These are phyloP conservation scores for Aspergillus sp. DNA, from an alignment of 2,329 filamentous ascomycete species.

Conservation along the genomic window DNA sequence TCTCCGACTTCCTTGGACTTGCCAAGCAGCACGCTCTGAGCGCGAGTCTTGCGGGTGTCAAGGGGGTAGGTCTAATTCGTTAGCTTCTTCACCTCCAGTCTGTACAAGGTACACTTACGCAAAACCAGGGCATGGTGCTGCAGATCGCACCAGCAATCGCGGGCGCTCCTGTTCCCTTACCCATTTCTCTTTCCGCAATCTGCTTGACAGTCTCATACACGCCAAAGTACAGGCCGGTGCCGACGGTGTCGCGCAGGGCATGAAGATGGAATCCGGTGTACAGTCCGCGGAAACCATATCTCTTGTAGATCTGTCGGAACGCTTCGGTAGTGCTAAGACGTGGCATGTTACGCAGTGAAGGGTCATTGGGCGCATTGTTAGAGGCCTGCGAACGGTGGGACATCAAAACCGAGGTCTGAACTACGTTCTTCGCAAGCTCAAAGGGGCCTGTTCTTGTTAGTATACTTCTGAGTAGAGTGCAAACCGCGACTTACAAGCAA, in stretches of 20 bases:
- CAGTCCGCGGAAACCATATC: conserved; percentile 46
- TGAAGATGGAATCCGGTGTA: conserved; percentile 51
- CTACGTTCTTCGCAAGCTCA: conserved; percentile 52
- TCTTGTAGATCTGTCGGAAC: conserved; percentile 45
- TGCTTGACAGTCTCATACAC: conserved; percentile 53
- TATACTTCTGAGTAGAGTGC: not conserved
- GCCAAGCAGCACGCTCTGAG: conserved; percentile 49
- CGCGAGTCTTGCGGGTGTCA: conserved; percentile 52
- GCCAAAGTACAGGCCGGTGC: conserved; percentile 49
- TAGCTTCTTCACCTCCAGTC: not conserved
- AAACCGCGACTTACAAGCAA: conserved; percentile 42
- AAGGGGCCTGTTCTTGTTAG: conserved; percentile 42
- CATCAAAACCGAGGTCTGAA: conserved; percentile 51
- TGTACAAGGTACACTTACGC: conserved; percentile 34
- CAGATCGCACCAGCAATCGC: conserved; percentile 50
- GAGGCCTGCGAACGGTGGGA: conserved; percentile 43
- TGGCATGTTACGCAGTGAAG: conserved; percentile 38
- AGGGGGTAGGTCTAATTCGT: conserved; percentile 48
- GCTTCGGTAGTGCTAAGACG: conserved; percentile 46
- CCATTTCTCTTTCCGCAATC: conserved; percentile 46
- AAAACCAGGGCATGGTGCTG: conserved; percentile 51
- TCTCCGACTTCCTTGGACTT: conserved; percentile 45
- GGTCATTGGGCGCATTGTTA: conserved; percentile 36
- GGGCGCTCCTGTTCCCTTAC: conserved; percentile 45
- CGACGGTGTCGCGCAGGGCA: conserved; percentile 47